Evolutionary conservation across 441 rosid species (phyloP), one percentile per base, ranked within the genome.

Genomic region (Flueggea neowawraea): DNA sequence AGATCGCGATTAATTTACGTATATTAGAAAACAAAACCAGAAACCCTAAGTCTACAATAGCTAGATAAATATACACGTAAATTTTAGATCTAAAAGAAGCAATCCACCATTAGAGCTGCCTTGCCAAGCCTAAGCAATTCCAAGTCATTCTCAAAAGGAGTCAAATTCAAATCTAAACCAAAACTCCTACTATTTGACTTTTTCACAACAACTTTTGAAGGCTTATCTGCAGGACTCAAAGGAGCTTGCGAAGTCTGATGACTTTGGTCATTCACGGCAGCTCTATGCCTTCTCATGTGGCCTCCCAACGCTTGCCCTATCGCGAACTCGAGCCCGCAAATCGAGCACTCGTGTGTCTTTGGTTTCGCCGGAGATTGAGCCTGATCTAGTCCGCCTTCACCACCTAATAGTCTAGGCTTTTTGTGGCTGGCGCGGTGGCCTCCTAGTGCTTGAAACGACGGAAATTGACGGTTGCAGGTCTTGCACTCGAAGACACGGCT

Each of bases 381-480:
- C 57, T 47, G 49, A 66, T 56, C 80, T 16, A 59, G 31, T 70
- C 64, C 63, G 2, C 48, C 60, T 3, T 49, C 58, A 3, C 73
- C 86, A 0, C 74, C 77, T 16, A 11, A 65, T 39, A 63, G 48
- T 73, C 77, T 79, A 0, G 91, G 89, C 75, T 86, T 89, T 77
- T 89, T 94, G 82, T 94, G 99, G 68, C 99, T 94, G 0, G 99
- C 97, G 12, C 95, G 81, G 76, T 94, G 99, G 6, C 99, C 98
- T 0, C 99, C 99, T 0, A 94, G 74, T 5, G 99, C 97, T 73
- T 94, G 99, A 59, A 94, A 94, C 4, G 99, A 94, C 1, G 90
- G 79, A 63, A 94, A 94, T 15, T 82, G 82, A 28, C 95, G 74
- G 74, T 79, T 83, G 61, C 99, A 94, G 6, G 97, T 84, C 66